Evolutionary conservation across 163 green algal species (phyloP), one percentile per base, ranked within the genome.

Genomic region (Volvox carteri): DNA sequence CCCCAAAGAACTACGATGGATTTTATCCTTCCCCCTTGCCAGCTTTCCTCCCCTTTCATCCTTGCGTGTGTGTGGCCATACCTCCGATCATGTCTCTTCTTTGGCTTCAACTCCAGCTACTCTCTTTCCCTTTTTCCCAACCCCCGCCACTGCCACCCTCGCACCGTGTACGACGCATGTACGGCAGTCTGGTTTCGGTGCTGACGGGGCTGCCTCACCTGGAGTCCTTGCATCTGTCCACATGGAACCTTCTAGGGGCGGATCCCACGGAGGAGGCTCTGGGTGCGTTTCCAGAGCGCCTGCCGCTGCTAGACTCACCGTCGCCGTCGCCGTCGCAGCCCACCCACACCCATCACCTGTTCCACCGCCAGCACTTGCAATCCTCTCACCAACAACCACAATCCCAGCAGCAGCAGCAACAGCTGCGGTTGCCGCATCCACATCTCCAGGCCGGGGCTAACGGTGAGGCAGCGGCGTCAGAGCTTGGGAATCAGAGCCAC

Each of bases 141-240:
- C n/a, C n/a, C n/a, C n/a, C n/a, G n/a, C n/a, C n/a, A n/a, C n/a
- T n/a, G n/a, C n/a, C n/a, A n/a, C n/a, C n/a, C n/a, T n/a, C n/a
- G n/a, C n/a, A n/a, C n/a, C n/a, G n/a, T n/a, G n/a, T n/a, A n/a
- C n/a, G n/a, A n/a, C n/a, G 16, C n/a, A 28, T 73, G 62, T 5
- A 4, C 62, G 28, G 62, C 62, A 87, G 79, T 5, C 62, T 87
- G n/a, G 41, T 78, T 9, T 54, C 25, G 2, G n/a, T 78, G 44
- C 79, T 87, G 62, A 39, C 44, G 8, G 30, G 33, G 12, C 81
- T 88, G 48, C 23, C 67, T 3, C n/a, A 52, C 30, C 65, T 88
- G 16, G 48, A 81, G 33, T 80, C 67, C 8, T 37, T 88, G n/a
- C 81, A 88, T 67, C 67, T 88, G 8, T 74, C 67, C 46, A 74